A percentile compares a stretch with the other conserved stretches of the same genome.
These are phyloP conservation scores for Trichoderma sp. DNA, from an alignment of 2,329 filamentous ascomycete species.

Conservation along the genomic window DNA sequence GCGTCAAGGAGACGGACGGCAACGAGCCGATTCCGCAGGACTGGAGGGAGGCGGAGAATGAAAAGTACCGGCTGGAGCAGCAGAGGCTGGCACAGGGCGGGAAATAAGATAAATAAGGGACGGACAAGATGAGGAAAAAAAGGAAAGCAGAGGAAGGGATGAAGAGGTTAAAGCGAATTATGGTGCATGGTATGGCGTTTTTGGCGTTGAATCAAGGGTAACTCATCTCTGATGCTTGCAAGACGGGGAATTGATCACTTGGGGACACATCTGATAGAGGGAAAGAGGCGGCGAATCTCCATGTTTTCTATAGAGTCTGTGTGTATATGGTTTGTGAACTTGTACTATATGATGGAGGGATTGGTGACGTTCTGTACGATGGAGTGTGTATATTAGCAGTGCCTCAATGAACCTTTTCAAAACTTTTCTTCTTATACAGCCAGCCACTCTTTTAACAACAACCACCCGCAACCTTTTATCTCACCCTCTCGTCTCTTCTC, in stretches of 20 bases:
- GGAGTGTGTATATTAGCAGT: background rate
- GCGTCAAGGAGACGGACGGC: slow-evolving; percentile 63
- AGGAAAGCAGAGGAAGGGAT: background rate
- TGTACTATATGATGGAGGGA: background rate
- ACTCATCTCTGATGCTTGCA: background rate
- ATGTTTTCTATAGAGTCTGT: background rate
- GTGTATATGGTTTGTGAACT: background rate
- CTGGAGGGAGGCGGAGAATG: slow-evolving; percentile 64
- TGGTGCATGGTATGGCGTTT: slow-evolving; percentile 11
- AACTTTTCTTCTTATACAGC: background rate
- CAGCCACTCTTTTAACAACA: background rate
- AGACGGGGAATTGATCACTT: background rate
- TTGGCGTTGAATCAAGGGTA: background rate
- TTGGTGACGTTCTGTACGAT: background rate
- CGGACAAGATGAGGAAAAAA: background rate
- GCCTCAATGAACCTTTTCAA: background rate
- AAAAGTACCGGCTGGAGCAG: slow-evolving; percentile 47
- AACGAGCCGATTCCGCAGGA: slow-evolving; percentile 60
- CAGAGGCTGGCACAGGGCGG: slow-evolving; percentile 25
- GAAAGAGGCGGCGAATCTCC: background rate
- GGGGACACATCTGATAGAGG: background rate
- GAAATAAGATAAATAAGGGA: background rate
- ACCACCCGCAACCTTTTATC: background rate
- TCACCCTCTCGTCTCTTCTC: background rate
- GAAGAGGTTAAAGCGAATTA: background rate